Evolutionary conservation across 163 green algal species (phyloP).

Genomic region (Chloroidium sp.): DNA sequence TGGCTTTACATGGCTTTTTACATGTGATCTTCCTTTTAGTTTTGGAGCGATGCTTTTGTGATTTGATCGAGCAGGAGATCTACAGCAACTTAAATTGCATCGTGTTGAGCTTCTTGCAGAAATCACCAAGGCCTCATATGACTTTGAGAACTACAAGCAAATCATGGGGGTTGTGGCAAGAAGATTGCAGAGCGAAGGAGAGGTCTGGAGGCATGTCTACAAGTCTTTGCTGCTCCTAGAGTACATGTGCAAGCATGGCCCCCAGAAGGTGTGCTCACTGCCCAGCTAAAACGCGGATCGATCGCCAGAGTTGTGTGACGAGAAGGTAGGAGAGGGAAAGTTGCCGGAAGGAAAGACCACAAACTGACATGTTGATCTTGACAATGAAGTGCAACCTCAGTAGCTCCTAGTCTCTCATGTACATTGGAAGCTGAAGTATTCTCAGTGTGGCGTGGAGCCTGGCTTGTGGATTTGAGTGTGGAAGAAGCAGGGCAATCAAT

Average conservation of each 20-base stretch:
- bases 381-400: no score
- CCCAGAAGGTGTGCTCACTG: slow-evolving; percentile 26
- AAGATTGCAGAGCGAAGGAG: slow-evolving; percentile 51
- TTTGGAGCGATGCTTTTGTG: neutral
- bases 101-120: slow-evolving; percentile 15
- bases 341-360: no score
- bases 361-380: no score
- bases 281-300: no score
- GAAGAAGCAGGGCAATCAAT: no score
- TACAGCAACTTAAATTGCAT: neutral
- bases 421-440: no score
- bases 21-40: neutral
- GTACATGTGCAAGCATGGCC: slow-evolving; percentile 81
- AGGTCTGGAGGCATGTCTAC: slow-evolving; percentile 88
- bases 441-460: no score
- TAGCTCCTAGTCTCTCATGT: no score
- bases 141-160: slow-evolving; percentile 59
- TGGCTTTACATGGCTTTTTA: neutral
- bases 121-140: slow-evolving; percentile 49
- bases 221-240: slow-evolving; percentile 89
- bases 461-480: no score
- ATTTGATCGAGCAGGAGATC: neutral
- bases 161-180: slow-evolving; percentile 60
- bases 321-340: no score
- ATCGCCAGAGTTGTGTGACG: no score